These are phyloP conservation scores for Tephrocybe sp. DNA, from an alignment of 768 basidiomycete genomes.

Conservation along the genomic window DNA sequence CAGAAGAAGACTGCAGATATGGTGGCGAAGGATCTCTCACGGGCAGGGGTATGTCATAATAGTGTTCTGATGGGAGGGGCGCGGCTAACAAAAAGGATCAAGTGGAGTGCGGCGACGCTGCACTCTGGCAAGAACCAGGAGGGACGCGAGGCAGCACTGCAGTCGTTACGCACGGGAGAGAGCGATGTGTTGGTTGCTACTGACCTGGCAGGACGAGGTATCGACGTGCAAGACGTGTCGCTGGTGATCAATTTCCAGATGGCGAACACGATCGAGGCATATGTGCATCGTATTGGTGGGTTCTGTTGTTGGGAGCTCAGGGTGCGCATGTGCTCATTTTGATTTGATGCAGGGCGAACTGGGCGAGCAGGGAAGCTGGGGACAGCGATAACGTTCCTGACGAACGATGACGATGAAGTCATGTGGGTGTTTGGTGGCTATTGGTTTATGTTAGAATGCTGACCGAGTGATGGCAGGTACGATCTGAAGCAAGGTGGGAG, in stretches of 20 bases:
- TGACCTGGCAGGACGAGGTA: constrained; percentile 97
- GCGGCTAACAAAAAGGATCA: constrained; percentile 1
- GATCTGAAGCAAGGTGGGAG: constrained; percentile 87
- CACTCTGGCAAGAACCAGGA: constrained; percentile 99
- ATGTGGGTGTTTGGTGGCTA: constrained; percentile 59
- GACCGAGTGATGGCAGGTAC: constrained; percentile 56
- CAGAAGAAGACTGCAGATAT: constrained; percentile 99
- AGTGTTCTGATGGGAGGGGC: neutral
- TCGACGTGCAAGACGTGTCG: constrained; percentile 96
- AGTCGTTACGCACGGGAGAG: constrained; percentile 82
- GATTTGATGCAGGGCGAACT: constrained; percentile 68
- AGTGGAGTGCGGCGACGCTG: constrained; percentile 90
- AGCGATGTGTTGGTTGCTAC: constrained; percentile 93
- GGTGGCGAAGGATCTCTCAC: constrained; percentile 92
- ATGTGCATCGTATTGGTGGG: constrained; percentile 94
- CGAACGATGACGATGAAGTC: constrained; percentile 95
- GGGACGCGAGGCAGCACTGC: constrained; percentile 91
- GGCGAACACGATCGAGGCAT: constrained; percentile 94
- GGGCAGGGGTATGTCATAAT: constrained; percentile 71
- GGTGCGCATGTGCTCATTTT: constrained; percentile 12
- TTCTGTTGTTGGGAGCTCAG: neutral
- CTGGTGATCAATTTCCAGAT: constrained; percentile 98
- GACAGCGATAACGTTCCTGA: constrained; percentile 91
- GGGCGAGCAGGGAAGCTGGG: constrained; percentile 98
- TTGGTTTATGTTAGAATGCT: constrained; percentile 8